Percentiles rank a stretch among this genome's conserved stretches.
These are phyloP conservation scores for Paxillus involutus DNA, from an alignment of 768 basidiomycete species.

Conservation along the genomic window DNA sequence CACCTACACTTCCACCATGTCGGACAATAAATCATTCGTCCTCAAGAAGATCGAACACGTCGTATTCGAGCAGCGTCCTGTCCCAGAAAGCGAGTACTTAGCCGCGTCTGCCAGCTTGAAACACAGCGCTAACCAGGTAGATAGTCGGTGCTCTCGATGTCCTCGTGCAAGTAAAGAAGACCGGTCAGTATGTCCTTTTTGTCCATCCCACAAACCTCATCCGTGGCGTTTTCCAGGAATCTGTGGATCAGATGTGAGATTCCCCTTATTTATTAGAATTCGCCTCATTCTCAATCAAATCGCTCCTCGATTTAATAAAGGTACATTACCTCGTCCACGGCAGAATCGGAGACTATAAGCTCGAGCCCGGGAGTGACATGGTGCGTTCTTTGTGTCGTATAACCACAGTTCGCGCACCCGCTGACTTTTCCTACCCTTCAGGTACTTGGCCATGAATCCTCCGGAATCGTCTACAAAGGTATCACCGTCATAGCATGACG, in stretches of 20 bases:
- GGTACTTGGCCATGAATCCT: slow-evolving; percentile 94
- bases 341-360: slow-evolving; percentile 76
- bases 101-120: background rate
- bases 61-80: slow-evolving; percentile 69
- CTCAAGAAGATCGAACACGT: slow-evolving; percentile 67
- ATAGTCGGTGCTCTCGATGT: slow-evolving; percentile 74
- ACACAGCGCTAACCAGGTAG: slow-evolving; percentile 4
- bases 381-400: slow-evolving; percentile 34
- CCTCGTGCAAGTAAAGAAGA: slow-evolving; percentile 89
- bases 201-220: slow-evolving; percentile 10
- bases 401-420: background rate
- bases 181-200: slow-evolving; percentile 50
- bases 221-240: slow-evolving; percentile 54
- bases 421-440: slow-evolving; percentile 26
- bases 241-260: slow-evolving; percentile 81
- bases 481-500: background rate
- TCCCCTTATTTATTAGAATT: slow-evolving; percentile 9
- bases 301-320: slow-evolving; percentile 33
- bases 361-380: slow-evolving; percentile 67
- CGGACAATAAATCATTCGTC: slow-evolving; percentile 80
- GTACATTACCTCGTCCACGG: slow-evolving; percentile 82
- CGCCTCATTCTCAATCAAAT: slow-evolving; percentile 4
- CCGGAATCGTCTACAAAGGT: slow-evolving; percentile 77
- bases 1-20: slow-evolving; percentile 41
- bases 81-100: slow-evolving; percentile 60